phyloP scores from a whole-genome alignment of 2,329 filamentous ascomycete genomes.

The Amauroascus niger region DNA sequence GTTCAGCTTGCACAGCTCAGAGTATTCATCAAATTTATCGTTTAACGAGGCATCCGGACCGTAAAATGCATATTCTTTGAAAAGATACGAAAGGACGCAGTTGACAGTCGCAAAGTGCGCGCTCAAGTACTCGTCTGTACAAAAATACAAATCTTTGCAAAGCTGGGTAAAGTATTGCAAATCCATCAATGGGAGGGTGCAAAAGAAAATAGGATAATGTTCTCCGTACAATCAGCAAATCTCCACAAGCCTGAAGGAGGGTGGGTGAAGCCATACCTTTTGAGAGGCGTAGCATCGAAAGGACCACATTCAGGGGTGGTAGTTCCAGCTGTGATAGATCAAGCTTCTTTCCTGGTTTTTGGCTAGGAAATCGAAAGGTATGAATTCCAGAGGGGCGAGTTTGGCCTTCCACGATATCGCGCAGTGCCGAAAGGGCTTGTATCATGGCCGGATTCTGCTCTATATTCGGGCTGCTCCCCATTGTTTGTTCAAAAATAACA shows the following conservation, averaged over 20 bases:
- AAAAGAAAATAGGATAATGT: constrained; percentile 16
- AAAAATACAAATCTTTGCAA: constrained; percentile 38
- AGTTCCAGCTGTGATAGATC: constrained; percentile 30
- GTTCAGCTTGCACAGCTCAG: constrained; percentile 35
- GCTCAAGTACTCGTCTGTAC: constrained; percentile 34
- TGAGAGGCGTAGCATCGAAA: constrained; percentile 26
- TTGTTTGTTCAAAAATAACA: constrained; percentile 35
- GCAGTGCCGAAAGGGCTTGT: constrained; percentile 31
- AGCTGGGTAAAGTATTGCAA: constrained; percentile 29
- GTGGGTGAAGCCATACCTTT: constrained; percentile 24
- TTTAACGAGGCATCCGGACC: constrained; percentile 18
- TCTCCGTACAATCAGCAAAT: constrained; percentile 9
- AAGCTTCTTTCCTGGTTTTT: constrained; percentile 20
- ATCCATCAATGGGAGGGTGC: constrained; percentile 21
- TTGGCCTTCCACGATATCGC: constrained; percentile 33
- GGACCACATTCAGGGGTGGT: constrained; percentile 29
- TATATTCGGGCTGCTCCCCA: constrained; percentile 28
- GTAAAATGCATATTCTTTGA: constrained; percentile 26
- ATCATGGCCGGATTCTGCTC: constrained; percentile 32
- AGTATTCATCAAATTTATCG: constrained; percentile 26
- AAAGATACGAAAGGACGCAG: constrained; percentile 32
- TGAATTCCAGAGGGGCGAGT: constrained; percentile 22
- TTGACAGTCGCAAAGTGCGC: constrained; percentile 34
- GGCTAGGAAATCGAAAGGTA: constrained; percentile 24
- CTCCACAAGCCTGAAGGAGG: neutral